Evolutionary conservation across 345 rosid genomes (phyloP).

Genomic region (Psidium guajava): DNA sequence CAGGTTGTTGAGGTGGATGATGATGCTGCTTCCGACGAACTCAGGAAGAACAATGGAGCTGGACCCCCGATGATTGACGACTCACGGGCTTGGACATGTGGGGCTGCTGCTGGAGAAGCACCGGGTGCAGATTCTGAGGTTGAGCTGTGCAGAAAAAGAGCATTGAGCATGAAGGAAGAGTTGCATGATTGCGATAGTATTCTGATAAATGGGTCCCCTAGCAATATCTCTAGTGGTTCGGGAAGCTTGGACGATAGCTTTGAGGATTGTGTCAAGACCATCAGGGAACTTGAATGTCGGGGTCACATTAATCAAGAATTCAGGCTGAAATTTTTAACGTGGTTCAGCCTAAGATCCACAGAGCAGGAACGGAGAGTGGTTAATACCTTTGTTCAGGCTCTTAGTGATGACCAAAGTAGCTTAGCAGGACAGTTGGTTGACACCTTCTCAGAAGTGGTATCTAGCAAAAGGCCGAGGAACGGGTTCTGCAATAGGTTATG

Average conservation of each 20-base stretch:
- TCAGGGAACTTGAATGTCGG: slow-evolving; percentile 74
- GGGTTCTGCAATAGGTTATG: slow-evolving; percentile 53
- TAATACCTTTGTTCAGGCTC: slow-evolving; percentile 71
- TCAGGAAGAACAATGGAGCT: slow-evolving; percentile 42
- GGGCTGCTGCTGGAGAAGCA: slow-evolving; percentile 20
- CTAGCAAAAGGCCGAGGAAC: slow-evolving; percentile 58
- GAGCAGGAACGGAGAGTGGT: slow-evolving; percentile 86
- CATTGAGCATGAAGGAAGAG: slow-evolving; percentile 43
- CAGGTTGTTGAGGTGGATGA: slow-evolving; percentile 54
- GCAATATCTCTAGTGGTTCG: slow-evolving; percentile 23
- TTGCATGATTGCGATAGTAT: slow-evolving; percentile 78
- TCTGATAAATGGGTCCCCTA: slow-evolving; percentile 54
- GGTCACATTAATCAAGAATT: slow-evolving; percentile 70
- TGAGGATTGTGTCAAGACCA: slow-evolving; percentile 73
- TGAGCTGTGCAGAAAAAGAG: slow-evolving; percentile 57
- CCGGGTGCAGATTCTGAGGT: slow-evolving; percentile 43
- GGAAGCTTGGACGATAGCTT: slow-evolving; percentile 72
- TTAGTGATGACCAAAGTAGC: slow-evolving; percentile 79
- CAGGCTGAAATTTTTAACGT: slow-evolving; percentile 79
- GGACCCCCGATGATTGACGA: slow-evolving; percentile 56
- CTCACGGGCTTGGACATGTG: slow-evolving; percentile 35
- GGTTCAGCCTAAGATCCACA: slow-evolving; percentile 87
- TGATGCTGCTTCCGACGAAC: slow-evolving; percentile 62
- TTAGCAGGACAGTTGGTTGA: slow-evolving; percentile 89
- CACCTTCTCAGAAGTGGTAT: slow-evolving; percentile 64